These are phyloP conservation scores for Pseudonitzschia multiseries DNA, from an alignment of 108 stramenopile genomes.

Conservation along the genomic window DNA sequence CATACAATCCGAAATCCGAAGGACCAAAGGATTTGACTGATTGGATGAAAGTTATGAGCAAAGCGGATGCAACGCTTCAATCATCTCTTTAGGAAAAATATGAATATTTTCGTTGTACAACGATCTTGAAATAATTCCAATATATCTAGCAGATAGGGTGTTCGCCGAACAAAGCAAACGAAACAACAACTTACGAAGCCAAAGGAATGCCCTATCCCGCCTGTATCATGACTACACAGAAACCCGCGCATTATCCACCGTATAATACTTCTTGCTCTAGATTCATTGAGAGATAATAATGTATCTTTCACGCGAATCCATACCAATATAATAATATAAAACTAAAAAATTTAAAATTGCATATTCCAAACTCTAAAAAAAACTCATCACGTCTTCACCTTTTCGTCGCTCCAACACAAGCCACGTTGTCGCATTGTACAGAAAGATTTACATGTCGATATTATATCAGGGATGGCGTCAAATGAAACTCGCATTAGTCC, in stretches of 20 bases:
- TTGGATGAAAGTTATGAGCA: conserved; percentile 41
- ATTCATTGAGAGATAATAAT: not conserved
- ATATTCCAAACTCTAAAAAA: not conserved
- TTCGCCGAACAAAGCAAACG: too few species aligned
- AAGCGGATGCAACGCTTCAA: conserved; percentile 8
- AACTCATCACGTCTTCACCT: not conserved
- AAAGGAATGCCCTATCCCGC: too few species aligned
- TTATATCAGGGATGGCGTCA: too few species aligned
- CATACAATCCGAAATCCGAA: conserved; percentile 73
- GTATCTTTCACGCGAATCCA: not conserved
- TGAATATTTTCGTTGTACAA: not conserved
- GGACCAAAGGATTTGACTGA: conserved; percentile 70
- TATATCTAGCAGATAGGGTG: too few species aligned
- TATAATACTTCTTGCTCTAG: not conserved
- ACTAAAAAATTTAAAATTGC: not conserved
- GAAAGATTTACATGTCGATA: too few species aligned
- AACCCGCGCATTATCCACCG: too few species aligned
- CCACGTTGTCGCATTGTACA: too few species aligned
- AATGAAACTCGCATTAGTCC: too few species aligned
- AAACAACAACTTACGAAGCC: too few species aligned
- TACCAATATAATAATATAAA: not conserved
- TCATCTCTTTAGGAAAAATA: conserved; percentile 11
- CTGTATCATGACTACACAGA: too few species aligned
- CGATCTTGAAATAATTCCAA: too few species aligned
- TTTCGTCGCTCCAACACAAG: too few species aligned